Percentiles rank a stretch among this genome's conserved stretches.
phyloP scores from a whole-genome alignment of 2,329 filamentous ascomycete species.

The Ceratocystis huliohia region DNA sequence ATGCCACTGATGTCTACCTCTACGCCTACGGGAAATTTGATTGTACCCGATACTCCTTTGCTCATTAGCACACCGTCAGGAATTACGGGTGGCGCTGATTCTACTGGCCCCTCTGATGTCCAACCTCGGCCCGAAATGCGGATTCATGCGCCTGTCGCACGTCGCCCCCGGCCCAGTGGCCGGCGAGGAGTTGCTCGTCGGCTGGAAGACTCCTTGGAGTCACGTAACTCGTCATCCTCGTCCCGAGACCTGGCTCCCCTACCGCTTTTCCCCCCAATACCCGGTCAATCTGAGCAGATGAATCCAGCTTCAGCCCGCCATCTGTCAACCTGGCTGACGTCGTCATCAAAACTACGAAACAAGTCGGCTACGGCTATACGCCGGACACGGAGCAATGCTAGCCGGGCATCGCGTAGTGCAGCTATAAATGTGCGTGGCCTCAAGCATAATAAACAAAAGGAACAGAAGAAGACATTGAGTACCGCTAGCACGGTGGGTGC shows the following conservation, averaged over 20 bases:
- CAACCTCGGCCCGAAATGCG: conserved; percentile 35
- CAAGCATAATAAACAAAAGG: conserved; percentile 31
- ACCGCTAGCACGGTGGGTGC: conserved; percentile 11
- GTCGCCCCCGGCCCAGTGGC: conserved; percentile 34
- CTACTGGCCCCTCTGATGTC: background rate
- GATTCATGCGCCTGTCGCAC: conserved; percentile 42
- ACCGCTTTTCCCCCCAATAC: conserved; percentile 17
- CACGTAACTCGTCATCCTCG: conserved; percentile 14
- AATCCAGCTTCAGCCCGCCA: background rate
- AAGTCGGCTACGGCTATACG: conserved; percentile 29
- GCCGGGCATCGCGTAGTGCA: conserved; percentile 37
- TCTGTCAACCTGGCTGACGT: conserved; percentile 9
- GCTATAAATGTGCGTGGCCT: conserved; percentile 51
- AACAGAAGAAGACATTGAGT: conserved; percentile 23
- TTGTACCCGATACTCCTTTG: conserved; percentile 26
- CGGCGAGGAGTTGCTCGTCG: conserved; percentile 31
- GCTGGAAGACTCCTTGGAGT: conserved; percentile 43
- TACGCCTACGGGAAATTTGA: background rate
- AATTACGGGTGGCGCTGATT: conserved; percentile 31
- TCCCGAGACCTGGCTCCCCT: background rate
- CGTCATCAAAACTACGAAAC: background rate
- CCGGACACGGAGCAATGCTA: conserved; percentile 42
- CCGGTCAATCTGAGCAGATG: background rate
- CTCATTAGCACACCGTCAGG: conserved; percentile 48
- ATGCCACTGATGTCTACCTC: background rate